phyloP scores from a whole-genome alignment of 208 protist genomes.

The Trichomonas vaginalis region DNA sequence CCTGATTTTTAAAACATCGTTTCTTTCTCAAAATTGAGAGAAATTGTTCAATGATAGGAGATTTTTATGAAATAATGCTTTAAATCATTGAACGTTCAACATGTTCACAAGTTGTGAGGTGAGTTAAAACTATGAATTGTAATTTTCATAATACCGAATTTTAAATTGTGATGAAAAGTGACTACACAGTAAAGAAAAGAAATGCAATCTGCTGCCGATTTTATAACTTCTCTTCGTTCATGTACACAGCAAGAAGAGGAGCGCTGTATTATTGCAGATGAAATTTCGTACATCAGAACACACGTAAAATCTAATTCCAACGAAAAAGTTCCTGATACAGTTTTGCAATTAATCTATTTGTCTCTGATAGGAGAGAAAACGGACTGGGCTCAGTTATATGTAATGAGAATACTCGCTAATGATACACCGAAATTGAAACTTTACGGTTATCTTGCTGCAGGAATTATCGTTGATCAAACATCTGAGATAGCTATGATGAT shows the following conservation, averaged over 20 bases:
- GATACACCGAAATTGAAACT: neutral
- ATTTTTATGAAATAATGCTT: too few species aligned
- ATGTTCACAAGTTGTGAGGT: too few species aligned
- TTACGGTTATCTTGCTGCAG: neutral
- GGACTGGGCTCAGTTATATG: neutral
- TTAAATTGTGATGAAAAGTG: too few species aligned
- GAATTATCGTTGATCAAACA: neutral
- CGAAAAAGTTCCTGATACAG: neutral
- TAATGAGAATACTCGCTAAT: neutral
- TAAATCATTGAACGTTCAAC: too few species aligned
- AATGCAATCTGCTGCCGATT: neutral
- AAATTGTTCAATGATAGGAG: too few species aligned
- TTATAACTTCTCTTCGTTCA: neutral
- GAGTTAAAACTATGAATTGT: too few species aligned
- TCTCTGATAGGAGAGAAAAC: neutral
- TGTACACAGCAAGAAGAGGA: neutral
- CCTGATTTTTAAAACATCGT: too few species aligned
- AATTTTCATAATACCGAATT: too few species aligned
- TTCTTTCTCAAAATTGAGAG: too few species aligned
- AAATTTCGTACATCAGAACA: neutral
- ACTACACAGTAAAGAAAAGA: too few species aligned
- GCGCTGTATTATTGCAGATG: neutral
- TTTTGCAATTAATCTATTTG: neutral
- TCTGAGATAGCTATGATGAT: neutral
- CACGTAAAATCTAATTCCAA: neutral